Evolutionary conservation across 345 rosid genomes (phyloP).

Genomic region (Populus euphratica): DNA sequence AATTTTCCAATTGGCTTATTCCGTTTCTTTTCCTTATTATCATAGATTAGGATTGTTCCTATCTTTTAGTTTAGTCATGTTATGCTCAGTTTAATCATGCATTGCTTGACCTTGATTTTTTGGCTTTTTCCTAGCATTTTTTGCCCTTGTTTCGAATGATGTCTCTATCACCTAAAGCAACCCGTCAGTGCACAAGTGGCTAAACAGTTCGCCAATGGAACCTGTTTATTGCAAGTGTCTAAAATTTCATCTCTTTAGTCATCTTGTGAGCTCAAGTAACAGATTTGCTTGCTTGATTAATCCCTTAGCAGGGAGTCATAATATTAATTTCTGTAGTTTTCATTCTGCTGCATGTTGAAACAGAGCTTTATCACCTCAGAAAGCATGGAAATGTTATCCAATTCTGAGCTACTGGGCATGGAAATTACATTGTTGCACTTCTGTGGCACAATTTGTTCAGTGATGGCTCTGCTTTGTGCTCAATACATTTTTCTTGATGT

Average conservation of each 20-base stretch:
- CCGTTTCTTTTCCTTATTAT: neutral
- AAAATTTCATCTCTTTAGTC: neutral
- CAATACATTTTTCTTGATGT: slow-evolving; percentile 15
- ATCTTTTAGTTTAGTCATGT: neutral
- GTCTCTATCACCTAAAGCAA: neutral
- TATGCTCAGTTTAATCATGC: neutral
- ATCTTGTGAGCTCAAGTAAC: neutral
- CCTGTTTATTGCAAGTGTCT: neutral
- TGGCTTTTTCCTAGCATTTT: neutral
- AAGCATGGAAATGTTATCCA: slow-evolving; percentile 7
- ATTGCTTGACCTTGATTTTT: neutral
- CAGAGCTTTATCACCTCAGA: slow-evolving; percentile 6
- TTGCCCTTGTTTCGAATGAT: neutral
- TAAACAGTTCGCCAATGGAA: neutral
- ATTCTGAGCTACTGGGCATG: neutral
- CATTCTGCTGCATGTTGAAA: neutral
- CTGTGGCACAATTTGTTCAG: slow-evolving; percentile 26
- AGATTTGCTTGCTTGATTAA: neutral
- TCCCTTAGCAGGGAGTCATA: neutral
- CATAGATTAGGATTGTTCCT: neutral
- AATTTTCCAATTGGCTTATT: no score
- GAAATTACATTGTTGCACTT: slow-evolving; percentile 7
- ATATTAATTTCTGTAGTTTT: neutral
- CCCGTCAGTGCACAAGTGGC: neutral
- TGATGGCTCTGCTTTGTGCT: slow-evolving; percentile 18